Percentiles rank a stretch among this genome's conserved stretches.
phyloP scores from a whole-genome alignment of 768 basidiomycete genomes.

The Hemileccinum rubropunctum region DNA sequence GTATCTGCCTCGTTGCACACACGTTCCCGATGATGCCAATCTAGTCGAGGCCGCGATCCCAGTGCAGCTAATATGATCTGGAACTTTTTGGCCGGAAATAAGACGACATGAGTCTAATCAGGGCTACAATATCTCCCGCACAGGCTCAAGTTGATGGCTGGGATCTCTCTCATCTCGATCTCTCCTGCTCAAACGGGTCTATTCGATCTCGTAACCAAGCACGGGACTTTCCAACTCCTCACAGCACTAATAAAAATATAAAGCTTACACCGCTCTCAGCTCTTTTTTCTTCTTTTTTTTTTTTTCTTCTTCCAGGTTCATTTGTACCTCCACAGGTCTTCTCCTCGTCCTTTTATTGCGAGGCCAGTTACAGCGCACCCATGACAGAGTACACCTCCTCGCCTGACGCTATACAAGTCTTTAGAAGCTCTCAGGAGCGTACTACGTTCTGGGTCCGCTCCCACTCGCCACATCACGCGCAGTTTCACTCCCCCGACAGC shows the following conservation, averaged over 20 bases:
- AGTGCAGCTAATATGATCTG: too few relatives aligned
- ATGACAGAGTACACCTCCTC: constrained; percentile 69
- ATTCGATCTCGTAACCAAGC: constrained; percentile 25
- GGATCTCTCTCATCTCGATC: constrained; percentile 24
- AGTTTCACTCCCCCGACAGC: constrained; percentile 56
- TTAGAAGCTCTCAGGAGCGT: constrained; percentile 56
- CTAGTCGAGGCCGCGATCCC: constrained; percentile 25
- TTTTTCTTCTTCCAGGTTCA: background rate
- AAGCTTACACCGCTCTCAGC: constrained; percentile 12
- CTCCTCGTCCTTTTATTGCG: background rate
- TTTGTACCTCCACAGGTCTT: background rate
- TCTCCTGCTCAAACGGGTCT: background rate
- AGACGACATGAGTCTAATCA: constrained; percentile 26
- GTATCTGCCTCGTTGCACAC: constrained; percentile 28
- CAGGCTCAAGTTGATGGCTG: background rate
- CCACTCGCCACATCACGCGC: constrained; percentile 33
- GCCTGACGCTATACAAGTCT: constrained; percentile 57
- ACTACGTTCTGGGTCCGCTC: constrained; percentile 64
- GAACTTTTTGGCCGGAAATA: constrained; percentile 26
- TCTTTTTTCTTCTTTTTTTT: constrained; percentile 8
- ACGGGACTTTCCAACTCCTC: constrained; percentile 23
- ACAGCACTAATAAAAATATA: constrained; percentile 19
- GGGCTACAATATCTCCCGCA: constrained; percentile 18
- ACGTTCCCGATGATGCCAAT: constrained; percentile 30
- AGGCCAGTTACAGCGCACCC: background rate